Conservation (phyloP, 805 yeast genomes). For the Candida sphagnicola region DNA sequence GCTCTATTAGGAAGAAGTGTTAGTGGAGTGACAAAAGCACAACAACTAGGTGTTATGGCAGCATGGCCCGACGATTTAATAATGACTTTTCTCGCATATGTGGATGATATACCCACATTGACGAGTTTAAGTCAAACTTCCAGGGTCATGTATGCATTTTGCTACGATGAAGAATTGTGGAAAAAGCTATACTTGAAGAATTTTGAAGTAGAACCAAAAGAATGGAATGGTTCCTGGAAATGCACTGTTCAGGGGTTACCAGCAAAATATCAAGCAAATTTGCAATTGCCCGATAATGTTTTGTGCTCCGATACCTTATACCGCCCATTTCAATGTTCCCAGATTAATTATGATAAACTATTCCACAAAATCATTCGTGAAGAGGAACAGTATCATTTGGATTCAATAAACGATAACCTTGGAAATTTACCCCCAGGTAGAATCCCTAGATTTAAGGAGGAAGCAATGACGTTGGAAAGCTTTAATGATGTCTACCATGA, state of each 20-base stretch:
- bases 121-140: conserved; percentile 55
- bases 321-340: conserved; percentile 80
- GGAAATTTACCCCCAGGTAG: conserved; percentile 30
- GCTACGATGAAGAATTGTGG: conserved; percentile 82
- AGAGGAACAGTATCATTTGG: conserved; percentile 32
- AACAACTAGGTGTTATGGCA: conserved; percentile 52
- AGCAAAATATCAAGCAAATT: conserved; percentile 34
- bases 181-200: conserved; percentile 46
- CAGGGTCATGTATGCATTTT: conserved; percentile 64
- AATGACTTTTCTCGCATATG: conserved; percentile 45
- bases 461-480: conserved; percentile 33
- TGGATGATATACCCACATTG: conserved; percentile 48
- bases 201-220: conserved; percentile 9
- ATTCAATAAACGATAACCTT: conserved; percentile 11
- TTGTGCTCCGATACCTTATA: conserved; percentile 76
- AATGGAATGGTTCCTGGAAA: conserved; percentile 85
- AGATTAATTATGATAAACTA: conserved; percentile 52
- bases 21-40: conserved; percentile 12
- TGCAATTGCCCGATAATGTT: conserved; percentile 45
- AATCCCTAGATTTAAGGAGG: conserved; percentile 53
- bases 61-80: conserved; percentile 62
- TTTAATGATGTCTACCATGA: conserved; percentile 47
- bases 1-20: conserved; percentile 32
- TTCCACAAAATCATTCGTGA: conserved; percentile 48
- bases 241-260: conserved; percentile 46